A percentile compares a stretch with the other conserved stretches of the same genome.
These are phyloP conservation scores for Candida khao-thaluensis DNA, from an alignment of 805 yeast genomes.

Conservation along the genomic window DNA sequence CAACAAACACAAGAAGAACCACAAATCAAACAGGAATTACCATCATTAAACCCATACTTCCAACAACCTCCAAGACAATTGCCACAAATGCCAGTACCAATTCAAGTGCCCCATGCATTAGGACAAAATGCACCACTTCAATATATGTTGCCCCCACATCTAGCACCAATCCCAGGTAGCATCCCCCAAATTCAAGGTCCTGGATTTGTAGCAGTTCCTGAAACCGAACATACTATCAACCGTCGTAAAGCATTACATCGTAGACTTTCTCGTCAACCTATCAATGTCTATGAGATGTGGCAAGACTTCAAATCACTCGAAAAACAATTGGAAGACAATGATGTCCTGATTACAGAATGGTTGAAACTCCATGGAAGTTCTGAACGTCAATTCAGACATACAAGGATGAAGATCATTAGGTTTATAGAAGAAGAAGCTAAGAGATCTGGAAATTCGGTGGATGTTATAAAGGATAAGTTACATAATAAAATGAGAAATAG, in stretches of 20 bases:
- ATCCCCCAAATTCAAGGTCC: background rate
- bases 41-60: conserved; percentile 2
- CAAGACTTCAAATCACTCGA: conserved; percentile 32
- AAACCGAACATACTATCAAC: conserved; percentile 11
- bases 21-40: background rate
- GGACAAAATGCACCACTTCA: background rate
- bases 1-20: background rate
- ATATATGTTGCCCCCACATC: background rate
- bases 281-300: conserved; percentile 33
- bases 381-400: conserved; percentile 30
- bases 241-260: conserved; percentile 22
- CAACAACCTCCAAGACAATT: background rate
- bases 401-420: conserved; percentile 26
- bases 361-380: conserved; percentile 28
- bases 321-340: conserved; percentile 21
- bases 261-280: conserved; percentile 28
- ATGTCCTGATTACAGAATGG: conserved; percentile 30
- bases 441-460: conserved; percentile 19
- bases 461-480: conserved; percentile 24
- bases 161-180: background rate
- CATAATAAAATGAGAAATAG: conserved; percentile 30
- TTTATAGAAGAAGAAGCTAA: conserved; percentile 31
- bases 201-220: conserved; percentile 13
- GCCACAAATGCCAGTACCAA: conserved; percentile 6
- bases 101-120: conserved; percentile 1